phyloP scores from a whole-genome alignment of 768 basidiomycete genomes.

The Rhodotorula kratochvilovae region DNA sequence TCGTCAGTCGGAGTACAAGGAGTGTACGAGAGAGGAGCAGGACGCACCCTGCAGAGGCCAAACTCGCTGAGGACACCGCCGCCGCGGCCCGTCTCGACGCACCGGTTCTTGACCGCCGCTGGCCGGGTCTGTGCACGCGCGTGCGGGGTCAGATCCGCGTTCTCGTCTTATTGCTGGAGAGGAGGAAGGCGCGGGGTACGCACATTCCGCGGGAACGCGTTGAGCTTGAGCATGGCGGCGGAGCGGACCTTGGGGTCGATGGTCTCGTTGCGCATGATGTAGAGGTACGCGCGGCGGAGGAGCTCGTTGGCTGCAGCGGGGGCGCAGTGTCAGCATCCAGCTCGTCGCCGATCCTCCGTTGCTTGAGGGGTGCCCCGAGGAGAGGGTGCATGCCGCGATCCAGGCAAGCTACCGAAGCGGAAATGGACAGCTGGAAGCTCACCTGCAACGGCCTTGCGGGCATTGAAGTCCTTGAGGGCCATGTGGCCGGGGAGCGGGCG shows the following conservation, averaged over 20 bases:
- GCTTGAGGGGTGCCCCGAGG: too few relatives aligned
- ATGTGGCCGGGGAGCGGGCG: slow-evolving; percentile 37
- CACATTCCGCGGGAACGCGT: slow-evolving; percentile 75
- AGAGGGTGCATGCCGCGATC: too few relatives aligned
- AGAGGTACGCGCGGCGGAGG: slow-evolving; percentile 80
- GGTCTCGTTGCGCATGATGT: slow-evolving; percentile 84
- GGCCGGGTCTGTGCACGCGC: slow-evolving; percentile 51
- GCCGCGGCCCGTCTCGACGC: slow-evolving; percentile 75
- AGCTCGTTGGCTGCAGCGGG: slow-evolving; percentile 61
- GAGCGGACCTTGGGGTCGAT: slow-evolving; percentile 84
- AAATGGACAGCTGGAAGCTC: neutral
- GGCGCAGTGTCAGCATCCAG: too few relatives aligned
- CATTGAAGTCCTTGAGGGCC: slow-evolving; percentile 39
- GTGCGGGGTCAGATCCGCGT: neutral
- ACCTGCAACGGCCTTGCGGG: slow-evolving; percentile 35
- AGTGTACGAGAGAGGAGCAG: neutral
- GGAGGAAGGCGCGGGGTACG: slow-evolving; percentile 37
- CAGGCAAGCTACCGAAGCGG: too few relatives aligned
- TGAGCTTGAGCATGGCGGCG: slow-evolving; percentile 88
- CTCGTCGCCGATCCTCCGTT: too few relatives aligned
- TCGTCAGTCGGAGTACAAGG: too few relatives aligned
- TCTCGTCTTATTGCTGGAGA: fast-evolving
- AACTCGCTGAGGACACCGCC: slow-evolving; percentile 87
- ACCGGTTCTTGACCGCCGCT: slow-evolving; percentile 84
- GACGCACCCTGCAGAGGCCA: slow-evolving; percentile 73